phyloP scores from a whole-genome alignment of 306 rosid species.

The Vachellia collinsii region DNA sequence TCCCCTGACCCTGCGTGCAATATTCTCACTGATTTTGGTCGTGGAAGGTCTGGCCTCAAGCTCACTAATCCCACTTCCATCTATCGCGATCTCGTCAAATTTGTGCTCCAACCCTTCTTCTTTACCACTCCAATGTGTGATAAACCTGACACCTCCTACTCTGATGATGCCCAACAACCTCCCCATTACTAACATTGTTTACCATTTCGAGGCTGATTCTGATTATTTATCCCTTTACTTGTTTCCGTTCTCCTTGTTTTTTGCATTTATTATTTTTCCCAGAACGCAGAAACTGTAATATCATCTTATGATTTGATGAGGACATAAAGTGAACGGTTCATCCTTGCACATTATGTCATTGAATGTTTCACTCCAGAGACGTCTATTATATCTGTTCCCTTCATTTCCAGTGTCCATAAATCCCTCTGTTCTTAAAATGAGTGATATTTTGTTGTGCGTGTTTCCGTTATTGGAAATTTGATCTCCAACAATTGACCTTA shows the following conservation, averaged over 20 bases:
- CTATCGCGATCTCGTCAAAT: conserved; percentile 54
- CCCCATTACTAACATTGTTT: conserved; percentile 26
- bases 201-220: not conserved
- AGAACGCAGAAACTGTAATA: not conserved
- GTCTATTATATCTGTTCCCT: not conserved
- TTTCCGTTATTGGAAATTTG: not conserved
- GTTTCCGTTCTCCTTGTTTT: not conserved
- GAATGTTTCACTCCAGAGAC: not conserved
- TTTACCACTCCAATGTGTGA: conserved; percentile 78
- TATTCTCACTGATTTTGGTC: conserved; percentile 64
- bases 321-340: not conserved
- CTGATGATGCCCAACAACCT: not conserved
- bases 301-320: not conserved
- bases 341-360: not conserved
- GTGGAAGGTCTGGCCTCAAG: conserved; percentile 60
- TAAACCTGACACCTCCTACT: conserved; percentile 45
- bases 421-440: not conserved
- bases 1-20: conserved; percentile 78
- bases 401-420: not conserved
- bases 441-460: not conserved
- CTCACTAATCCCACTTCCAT: conserved; percentile 51
- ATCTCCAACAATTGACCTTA: not conserved
- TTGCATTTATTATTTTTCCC: not conserved
- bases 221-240: not conserved
- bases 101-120: conserved; percentile 56